Conservation (phyloP, 2,329 filamentous ascomycete species). For the Pseudogymnoascus sp. region DNA sequence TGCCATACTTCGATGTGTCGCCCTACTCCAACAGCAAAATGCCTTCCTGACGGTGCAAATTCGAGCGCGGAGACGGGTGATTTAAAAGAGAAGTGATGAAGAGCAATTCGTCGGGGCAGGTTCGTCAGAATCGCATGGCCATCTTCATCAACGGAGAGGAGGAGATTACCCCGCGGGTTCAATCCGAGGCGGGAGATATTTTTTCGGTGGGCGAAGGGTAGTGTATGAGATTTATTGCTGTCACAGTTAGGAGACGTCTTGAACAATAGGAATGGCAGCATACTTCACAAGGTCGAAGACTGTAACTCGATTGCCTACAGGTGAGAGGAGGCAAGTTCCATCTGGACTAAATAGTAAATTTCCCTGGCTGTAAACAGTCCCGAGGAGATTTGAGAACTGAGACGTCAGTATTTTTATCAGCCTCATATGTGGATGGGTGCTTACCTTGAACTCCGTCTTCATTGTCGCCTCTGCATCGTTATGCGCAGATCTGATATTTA, state of each 20-base stretch:
- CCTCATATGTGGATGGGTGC: conserved; percentile 9
- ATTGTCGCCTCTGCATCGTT: conserved; percentile 45
- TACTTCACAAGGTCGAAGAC: conserved; percentile 95
- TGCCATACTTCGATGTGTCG: conserved; percentile 92
- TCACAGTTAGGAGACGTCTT: not conserved
- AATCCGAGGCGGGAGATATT: conserved; percentile 86
- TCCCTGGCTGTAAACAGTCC: conserved; percentile 96
- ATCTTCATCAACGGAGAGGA: conserved; percentile 90
- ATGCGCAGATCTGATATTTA: conserved; percentile 15
- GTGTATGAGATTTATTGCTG: conserved; percentile 79
- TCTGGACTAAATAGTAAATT: conserved; percentile 95
- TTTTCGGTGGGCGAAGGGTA: conserved; percentile 85
- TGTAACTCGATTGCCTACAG: conserved; percentile 90
- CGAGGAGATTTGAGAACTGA: conserved; percentile 97
- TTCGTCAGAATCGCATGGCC: conserved; percentile 91
- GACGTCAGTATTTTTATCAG: conserved; percentile 20
- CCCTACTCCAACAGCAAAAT: conserved; percentile 84
- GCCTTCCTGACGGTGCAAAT: conserved; percentile 82
- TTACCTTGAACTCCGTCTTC: conserved; percentile 98
- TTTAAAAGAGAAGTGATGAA: conserved; percentile 95
- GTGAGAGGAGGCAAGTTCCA: conserved; percentile 90
- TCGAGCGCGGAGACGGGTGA: conserved; percentile 71
- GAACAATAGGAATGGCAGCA: conserved; percentile 26
- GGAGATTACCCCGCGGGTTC: conserved; percentile 80
- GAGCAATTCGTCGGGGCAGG: conserved; percentile 70